phyloP scores from a whole-genome alignment of 495 filamentous ascomycete species.

The Aspergillus leporis region DNA sequence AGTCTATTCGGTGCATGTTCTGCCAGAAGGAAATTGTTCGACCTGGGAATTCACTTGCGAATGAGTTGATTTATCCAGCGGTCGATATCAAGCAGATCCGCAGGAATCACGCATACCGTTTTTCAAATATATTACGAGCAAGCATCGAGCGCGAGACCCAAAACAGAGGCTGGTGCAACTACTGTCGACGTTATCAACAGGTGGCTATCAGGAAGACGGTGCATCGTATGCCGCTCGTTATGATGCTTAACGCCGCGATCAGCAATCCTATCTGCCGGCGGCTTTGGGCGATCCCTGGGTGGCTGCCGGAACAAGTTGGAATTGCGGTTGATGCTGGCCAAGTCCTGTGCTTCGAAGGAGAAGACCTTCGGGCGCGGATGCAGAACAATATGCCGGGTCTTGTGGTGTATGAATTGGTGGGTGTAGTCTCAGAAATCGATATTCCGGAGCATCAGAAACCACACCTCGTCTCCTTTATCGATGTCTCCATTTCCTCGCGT shows the following conservation, averaged over 20 bases:
- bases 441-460: constrained; percentile 78
- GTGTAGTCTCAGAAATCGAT: constrained; percentile 85
- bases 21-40: constrained; percentile 77
- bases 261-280: constrained; percentile 68
- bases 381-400: constrained; percentile 67
- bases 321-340: constrained; percentile 78
- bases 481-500: constrained; percentile 73
- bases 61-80: constrained; percentile 80
- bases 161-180: constrained; percentile 85
- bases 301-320: constrained; percentile 91
- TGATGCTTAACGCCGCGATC: constrained; percentile 81
- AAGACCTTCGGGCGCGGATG: constrained; percentile 60
- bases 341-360: constrained; percentile 87
- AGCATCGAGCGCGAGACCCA: constrained; percentile 84
- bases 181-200: constrained; percentile 82
- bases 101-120: constrained; percentile 59
- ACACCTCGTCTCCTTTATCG: constrained; percentile 87
- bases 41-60: constrained; percentile 68
- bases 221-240: constrained; percentile 72
- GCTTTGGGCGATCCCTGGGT: constrained; percentile 82
- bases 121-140: constrained; percentile 80
- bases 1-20: constrained; percentile 73
- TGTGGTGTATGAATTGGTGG: constrained; percentile 87
- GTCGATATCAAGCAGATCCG: constrained; percentile 47
- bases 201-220: constrained; percentile 78